Conservation (phyloP, 2,329 filamentous ascomycete species). For the Pseudogymnoascus sp. region DNA sequence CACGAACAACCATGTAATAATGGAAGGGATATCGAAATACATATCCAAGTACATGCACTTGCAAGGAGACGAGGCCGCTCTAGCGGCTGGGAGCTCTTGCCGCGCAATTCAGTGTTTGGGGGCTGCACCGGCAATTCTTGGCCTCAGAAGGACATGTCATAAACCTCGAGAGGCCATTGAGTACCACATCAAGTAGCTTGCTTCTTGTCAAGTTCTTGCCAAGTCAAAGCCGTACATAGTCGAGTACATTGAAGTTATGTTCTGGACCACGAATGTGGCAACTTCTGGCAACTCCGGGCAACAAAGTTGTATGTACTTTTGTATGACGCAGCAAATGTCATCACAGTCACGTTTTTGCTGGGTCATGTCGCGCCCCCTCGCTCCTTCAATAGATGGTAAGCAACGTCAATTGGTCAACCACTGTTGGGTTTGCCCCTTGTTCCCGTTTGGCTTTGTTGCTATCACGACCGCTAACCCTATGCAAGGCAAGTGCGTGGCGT, state of each 20-base stretch:
- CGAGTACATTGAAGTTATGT: neutral
- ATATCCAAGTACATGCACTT: neutral
- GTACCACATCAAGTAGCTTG: neutral
- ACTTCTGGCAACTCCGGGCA: neutral
- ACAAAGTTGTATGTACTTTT: neutral
- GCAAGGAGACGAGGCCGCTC: neutral
- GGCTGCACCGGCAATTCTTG: neutral
- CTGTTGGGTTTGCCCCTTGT: constrained; percentile 6
- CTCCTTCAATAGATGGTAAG: neutral
- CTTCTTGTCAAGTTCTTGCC: neutral
- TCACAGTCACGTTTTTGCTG: constrained; percentile 6
- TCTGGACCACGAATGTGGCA: neutral
- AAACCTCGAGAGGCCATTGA: neutral
- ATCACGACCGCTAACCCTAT: constrained; percentile 5
- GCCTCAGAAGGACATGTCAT: neutral
- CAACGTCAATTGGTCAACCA: neutral
- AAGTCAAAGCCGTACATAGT: neutral
- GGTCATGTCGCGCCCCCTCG: neutral
- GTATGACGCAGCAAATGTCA: neutral
- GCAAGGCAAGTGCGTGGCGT: constrained; percentile 22
- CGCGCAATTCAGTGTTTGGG: neutral
- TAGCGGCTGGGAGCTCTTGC: neutral
- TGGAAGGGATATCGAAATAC: neutral
- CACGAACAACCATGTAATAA: neutral
- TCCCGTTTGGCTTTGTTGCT: constrained; percentile 6